These are phyloP conservation scores for Bonia amplexicaulis DNA, from an alignment of 176 grass and related monocot species.

Conservation along the genomic window DNA sequence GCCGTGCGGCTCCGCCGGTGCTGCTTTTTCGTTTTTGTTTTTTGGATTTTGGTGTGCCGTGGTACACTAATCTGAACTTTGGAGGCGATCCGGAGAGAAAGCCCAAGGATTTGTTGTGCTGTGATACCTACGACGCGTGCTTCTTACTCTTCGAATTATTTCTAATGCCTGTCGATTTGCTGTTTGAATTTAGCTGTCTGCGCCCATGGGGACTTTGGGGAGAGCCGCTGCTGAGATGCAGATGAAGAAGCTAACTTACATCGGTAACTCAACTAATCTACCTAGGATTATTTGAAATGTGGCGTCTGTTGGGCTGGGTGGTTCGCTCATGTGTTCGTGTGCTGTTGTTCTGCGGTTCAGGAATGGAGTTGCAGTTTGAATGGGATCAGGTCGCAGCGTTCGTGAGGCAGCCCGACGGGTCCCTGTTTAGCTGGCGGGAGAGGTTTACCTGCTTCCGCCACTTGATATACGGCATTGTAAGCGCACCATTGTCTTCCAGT, in stretches of 20 bases:
- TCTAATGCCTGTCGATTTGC: background rate
- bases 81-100: background rate
- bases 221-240: conserved; percentile 80
- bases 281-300: background rate
- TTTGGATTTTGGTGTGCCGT: background rate
- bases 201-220: conserved; percentile 65
- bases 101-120: background rate
- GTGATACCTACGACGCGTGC: background rate
- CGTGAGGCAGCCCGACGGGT: conserved; percentile 84
- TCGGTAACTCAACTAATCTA: conserved; percentile 40
- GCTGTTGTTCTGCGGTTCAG: conserved; percentile 32
- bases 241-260: conserved; percentile 87
- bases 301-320: background rate
- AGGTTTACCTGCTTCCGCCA: conserved; percentile 70
- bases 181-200: conserved; percentile 66
- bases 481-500: background rate
- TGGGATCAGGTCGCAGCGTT: conserved; percentile 91
- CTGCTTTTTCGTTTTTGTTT: background rate
- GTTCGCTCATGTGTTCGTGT: background rate
- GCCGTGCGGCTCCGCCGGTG: background rate
- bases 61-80: background rate
- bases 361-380: conserved; percentile 91
- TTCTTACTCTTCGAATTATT: background rate
- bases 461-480: conserved; percentile 88
- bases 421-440: conserved; percentile 91